phyloP scores from a whole-genome alignment of 441 rosid genomes.

The Biscutella laevigata region DNA sequence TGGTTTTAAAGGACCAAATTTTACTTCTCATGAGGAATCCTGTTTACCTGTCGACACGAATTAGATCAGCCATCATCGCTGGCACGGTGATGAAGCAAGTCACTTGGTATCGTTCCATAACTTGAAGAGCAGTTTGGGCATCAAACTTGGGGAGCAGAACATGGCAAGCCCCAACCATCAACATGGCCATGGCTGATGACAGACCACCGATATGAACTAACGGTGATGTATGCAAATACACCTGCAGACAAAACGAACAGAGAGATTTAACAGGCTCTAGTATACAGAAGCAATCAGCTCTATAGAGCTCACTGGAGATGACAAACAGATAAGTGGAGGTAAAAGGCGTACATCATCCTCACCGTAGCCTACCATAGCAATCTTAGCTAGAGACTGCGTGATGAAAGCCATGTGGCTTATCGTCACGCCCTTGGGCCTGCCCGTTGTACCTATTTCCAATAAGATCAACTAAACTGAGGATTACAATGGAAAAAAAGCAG shows the following conservation, averaged over 20 bases:
- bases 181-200: constrained; percentile 80
- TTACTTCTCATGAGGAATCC: background rate
- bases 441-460: constrained; percentile 62
- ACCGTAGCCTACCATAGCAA: constrained; percentile 61
- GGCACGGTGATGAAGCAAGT: constrained; percentile 81
- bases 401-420: constrained; percentile 70
- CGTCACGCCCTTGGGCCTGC: constrained; percentile 76
- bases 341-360: constrained; percentile 69
- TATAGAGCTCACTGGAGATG: background rate
- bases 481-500: background rate
- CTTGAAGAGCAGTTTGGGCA: constrained; percentile 41
- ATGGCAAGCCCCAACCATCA: constrained; percentile 80
- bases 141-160: constrained; percentile 71
- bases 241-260: constrained; percentile 36
- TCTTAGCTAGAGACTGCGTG: constrained; percentile 77
- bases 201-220: constrained; percentile 83
- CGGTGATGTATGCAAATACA: constrained; percentile 80
- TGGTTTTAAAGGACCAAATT: background rate
- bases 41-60: constrained; percentile 43
- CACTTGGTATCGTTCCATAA: constrained; percentile 41
- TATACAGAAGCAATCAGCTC: background rate
- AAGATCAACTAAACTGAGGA: background rate
- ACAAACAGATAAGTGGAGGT: constrained; percentile 10
- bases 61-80: constrained; percentile 65
- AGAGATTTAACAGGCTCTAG: background rate